Base-by-base conservation (phyloP, 108 stramenopile species). In the Epithemia pelagica region DNA sequence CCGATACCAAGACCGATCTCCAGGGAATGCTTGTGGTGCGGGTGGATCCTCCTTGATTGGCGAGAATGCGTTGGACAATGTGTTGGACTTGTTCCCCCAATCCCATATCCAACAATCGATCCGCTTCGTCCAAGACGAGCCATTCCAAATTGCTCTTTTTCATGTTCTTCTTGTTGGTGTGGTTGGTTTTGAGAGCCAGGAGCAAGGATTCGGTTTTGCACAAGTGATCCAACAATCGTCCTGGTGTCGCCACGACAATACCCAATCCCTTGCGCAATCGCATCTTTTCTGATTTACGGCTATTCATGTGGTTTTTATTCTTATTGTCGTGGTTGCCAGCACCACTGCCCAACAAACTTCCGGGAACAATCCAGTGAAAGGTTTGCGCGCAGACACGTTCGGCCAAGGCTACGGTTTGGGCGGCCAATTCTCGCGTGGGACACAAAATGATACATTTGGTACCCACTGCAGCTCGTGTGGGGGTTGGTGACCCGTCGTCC, bases 171-270 rank as follows among this genome's bases (percentile, higher is more conserved):
- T n/a, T n/a, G n/a, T n/a, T n/a, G n/a, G n/a, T n/a, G n/a, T n/a
- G n/a, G 5, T 15, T 15, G 15, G 10, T 15, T 10, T 73, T 73
- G 46, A 95, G 69, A 27, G 82, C 77, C 30, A 78, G 64, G 27
- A 83, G 61, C 28, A 97, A 80, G 32, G 81, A 78, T 67, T 90
- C 85, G 19, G 97, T 98, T 66, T 87, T 83, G 66, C 77, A 52
- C 60, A 99, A 77, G 68, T 99, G 98, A 74, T 99, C 98, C 62
- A 97, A 68, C 26, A 98, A 64, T 21, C 98, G 78, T 21, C 98
- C 98, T 5, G 98, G 98, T 51, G 98, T 99, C n/a, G 88, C 95
- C n/a, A 98, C 94, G 15, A 99, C 55, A 0, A 99, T 74, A 2
- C 78, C 72, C 33, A 97, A 73, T 0, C 98, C 98, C 69, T 95